phyloP scores from a whole-genome alignment of 441 rosid genomes.

The Populus trichocarpa region DNA sequence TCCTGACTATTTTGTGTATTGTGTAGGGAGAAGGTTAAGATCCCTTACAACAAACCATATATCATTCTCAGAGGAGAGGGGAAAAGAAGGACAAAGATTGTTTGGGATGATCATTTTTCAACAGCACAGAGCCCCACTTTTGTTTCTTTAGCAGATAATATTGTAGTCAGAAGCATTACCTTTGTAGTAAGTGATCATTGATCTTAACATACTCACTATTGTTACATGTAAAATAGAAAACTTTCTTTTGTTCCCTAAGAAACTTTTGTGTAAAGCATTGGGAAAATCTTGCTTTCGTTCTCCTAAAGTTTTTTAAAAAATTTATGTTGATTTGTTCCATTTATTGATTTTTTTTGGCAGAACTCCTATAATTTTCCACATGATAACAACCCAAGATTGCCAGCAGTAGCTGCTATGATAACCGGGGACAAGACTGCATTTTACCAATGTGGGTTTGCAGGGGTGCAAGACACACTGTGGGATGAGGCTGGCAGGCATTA shows the following conservation, averaged over 20 bases:
- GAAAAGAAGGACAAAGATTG: constrained; percentile 45
- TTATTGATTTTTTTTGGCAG: constrained; percentile 22
- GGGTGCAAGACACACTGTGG: constrained; percentile 85
- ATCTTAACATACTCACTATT: no score
- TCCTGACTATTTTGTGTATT: no score
- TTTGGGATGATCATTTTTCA: constrained; percentile 58
- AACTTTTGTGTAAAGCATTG: no score
- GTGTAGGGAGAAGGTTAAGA: constrained; percentile 62
- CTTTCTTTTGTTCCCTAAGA: no score
- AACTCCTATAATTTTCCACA: constrained; percentile 57
- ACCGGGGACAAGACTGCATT: constrained; percentile 61
- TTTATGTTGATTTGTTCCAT: not conserved
- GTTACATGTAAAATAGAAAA: no score
- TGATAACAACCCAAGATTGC: constrained; percentile 31
- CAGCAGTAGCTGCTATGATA: constrained; percentile 73
- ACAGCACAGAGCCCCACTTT: constrained; percentile 58
- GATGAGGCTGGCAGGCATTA: constrained; percentile 69
- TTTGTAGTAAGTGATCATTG: constrained; percentile 26
- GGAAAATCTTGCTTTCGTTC: not conserved
- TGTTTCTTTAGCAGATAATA: constrained; percentile 48
- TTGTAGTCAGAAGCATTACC: constrained; percentile 49
- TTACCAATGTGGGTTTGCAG: constrained; percentile 49
- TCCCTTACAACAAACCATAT: constrained; percentile 63
- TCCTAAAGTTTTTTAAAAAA: not conserved
- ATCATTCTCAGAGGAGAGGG: constrained; percentile 57